phyloP scores from a whole-genome alignment of 495 filamentous ascomycete genomes.

The Penicillium alfredii region DNA sequence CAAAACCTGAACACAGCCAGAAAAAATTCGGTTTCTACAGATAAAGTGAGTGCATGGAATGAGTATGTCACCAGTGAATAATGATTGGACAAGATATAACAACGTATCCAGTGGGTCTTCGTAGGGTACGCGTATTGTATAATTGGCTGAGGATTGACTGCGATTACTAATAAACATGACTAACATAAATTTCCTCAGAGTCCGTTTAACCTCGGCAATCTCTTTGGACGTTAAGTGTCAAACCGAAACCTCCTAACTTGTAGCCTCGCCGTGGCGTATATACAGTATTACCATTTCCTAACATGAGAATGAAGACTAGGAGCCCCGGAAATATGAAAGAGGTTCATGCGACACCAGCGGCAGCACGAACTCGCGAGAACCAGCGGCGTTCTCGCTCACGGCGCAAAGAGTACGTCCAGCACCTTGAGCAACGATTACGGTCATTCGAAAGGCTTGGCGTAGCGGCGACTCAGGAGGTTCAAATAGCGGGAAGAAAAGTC shows the following conservation, averaged over 20 bases:
- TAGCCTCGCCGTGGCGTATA: too few species aligned
- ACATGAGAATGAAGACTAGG: background rate
- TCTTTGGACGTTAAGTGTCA: too few species aligned
- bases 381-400: slow-evolving; percentile 66
- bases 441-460: slow-evolving; percentile 51
- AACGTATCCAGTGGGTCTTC: too few species aligned
- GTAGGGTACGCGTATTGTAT: too few species aligned
- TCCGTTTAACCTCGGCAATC: too few species aligned
- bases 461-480: slow-evolving; percentile 55
- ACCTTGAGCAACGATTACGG: slow-evolving; percentile 54
- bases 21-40: slow-evolving; percentile 2
- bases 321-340: background rate
- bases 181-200: too few species aligned
- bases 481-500: slow-evolving; percentile 57
- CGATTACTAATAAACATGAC: too few species aligned
- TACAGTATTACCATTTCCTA: background rate
- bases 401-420: slow-evolving; percentile 61
- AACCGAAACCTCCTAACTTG: too few species aligned
- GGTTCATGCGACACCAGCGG: background rate
- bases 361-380: slow-evolving; percentile 50
- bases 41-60: background rate
- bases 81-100: too few species aligned
- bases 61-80: slow-evolving; percentile 6
- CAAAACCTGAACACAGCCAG: background rate
- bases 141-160: too few species aligned